These are phyloP conservation scores for Mortierella sp. DNA, from an alignment of 371 early-diverging fungal species.

Conservation along the genomic window DNA sequence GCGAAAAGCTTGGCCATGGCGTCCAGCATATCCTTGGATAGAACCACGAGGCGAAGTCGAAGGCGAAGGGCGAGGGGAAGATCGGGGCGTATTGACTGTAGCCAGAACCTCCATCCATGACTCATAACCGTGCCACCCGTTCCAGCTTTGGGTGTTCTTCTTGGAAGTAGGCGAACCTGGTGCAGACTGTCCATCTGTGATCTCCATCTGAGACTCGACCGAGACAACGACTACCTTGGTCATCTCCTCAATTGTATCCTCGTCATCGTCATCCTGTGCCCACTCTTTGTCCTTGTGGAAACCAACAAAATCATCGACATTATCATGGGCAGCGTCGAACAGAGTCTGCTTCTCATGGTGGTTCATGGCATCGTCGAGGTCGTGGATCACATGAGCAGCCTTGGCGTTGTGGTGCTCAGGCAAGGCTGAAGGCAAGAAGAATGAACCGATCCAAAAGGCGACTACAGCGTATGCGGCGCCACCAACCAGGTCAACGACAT, in stretches of 20 bases:
- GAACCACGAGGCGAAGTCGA: conserved; percentile 41
- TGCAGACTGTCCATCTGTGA: conserved; percentile 16
- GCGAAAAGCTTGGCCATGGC: conserved; percentile 11
- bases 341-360: conserved; percentile 45
- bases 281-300: conserved; percentile 30
- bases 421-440: conserved; percentile 50
- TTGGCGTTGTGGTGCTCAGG: conserved; percentile 40
- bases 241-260: conserved; percentile 30
- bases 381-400: conserved; percentile 45
- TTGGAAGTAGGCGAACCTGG: conserved; percentile 44
- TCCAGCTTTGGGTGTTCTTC: conserved; percentile 45
- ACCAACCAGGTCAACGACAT: conserved; percentile 77
- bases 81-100: conserved; percentile 44
- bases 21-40: conserved; percentile 16
- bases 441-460: conserved; percentile 59
- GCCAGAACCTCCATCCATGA: conserved; percentile 46
- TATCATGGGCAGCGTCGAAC: conserved; percentile 29
- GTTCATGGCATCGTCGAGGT: conserved; percentile 48
- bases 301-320: conserved; percentile 37
- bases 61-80: conserved; percentile 41
- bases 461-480: conserved; percentile 76
- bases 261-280: conserved; percentile 18
- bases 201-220: conserved; percentile 36
- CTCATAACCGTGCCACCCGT: conserved; percentile 55
- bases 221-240: conserved; percentile 38